phyloP scores from a whole-genome alignment of 2,329 filamentous ascomycete species.

The Scedosporium aurantiacum region DNA sequence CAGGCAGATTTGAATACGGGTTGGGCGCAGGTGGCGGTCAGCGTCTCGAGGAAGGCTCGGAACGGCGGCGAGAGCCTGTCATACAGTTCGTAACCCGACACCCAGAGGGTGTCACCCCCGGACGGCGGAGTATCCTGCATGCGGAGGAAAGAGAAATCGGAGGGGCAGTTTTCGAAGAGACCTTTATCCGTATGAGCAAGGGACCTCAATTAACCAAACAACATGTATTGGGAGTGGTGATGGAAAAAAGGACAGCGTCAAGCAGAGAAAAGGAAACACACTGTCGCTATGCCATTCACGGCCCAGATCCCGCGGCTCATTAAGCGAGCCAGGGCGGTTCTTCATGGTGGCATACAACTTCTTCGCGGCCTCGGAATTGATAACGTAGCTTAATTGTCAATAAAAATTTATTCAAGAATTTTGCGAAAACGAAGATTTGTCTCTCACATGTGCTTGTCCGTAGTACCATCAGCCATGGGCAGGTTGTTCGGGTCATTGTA shows the following conservation, averaged over 20 bases:
- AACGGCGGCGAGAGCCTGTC: slow-evolving; percentile 41
- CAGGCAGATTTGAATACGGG: slow-evolving; percentile 40
- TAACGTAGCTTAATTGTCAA: slow-evolving; percentile 19
- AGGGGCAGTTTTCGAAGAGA: slow-evolving; percentile 41
- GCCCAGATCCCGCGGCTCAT: slow-evolving; percentile 18
- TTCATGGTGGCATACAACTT: slow-evolving; percentile 26
- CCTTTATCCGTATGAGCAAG: not conserved
- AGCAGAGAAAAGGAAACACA: slow-evolving; percentile 22
- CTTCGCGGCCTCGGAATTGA: slow-evolving; percentile 22
- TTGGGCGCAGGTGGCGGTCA: slow-evolving; percentile 38
- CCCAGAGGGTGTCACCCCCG: slow-evolving; percentile 52
- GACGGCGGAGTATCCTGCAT: slow-evolving; percentile 43
- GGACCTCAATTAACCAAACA: not conserved
- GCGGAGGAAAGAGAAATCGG: slow-evolving; percentile 49
- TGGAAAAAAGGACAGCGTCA: not conserved
- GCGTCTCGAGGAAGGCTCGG: slow-evolving; percentile 37
- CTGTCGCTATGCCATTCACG: slow-evolving; percentile 40
- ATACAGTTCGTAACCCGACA: slow-evolving; percentile 50
- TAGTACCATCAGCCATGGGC: slow-evolving; percentile 24
- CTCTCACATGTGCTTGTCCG: slow-evolving; percentile 24
- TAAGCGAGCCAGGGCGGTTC: slow-evolving; percentile 12
- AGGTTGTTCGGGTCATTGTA: slow-evolving; percentile 33
- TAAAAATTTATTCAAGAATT: not conserved
- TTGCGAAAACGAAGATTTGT: not conserved
- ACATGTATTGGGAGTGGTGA: not conserved